Percentiles rank a stretch among this genome's conserved stretches.
Evolutionary conservation across 305 asterid genomes (phyloP).

Genomic region (Solanum aculeatissimum): DNA sequence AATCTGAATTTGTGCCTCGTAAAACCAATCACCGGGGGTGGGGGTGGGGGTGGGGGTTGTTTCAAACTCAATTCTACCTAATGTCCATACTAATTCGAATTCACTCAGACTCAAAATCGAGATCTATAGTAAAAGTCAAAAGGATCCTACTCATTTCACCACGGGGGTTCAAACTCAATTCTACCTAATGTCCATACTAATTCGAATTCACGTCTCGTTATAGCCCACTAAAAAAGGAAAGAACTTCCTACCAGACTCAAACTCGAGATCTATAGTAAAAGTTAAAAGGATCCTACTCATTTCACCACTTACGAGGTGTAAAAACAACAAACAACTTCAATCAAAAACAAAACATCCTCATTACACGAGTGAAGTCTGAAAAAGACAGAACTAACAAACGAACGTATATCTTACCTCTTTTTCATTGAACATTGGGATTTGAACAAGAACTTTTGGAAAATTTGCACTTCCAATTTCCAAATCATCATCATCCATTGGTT

Average conservation of each 20-base stretch:
- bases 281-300: background rate
- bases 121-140: background rate
- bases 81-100: background rate
- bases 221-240: background rate
- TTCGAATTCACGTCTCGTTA: background rate
- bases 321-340: background rate
- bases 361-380: background rate
- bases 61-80: background rate
- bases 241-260: background rate
- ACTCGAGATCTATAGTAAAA: background rate
- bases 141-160: background rate
- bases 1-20: background rate
- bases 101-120: background rate
- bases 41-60: too few species aligned
- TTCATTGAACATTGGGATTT: slow-evolving; percentile 93
- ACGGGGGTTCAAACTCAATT: background rate
- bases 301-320: background rate
- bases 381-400: background rate
- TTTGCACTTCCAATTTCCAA: slow-evolving; percentile 43
- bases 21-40: background rate
- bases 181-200: background rate
- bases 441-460: slow-evolving; percentile 77
- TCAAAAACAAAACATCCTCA: background rate
- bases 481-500: slow-evolving; percentile 70
- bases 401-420: slow-evolving; percentile 34